A percentile compares a stretch with the other conserved stretches of the same genome.
Conservation (phyloP, 2,329 filamentous ascomycete species). For the Torrubiella hemipterigena region DNA sequence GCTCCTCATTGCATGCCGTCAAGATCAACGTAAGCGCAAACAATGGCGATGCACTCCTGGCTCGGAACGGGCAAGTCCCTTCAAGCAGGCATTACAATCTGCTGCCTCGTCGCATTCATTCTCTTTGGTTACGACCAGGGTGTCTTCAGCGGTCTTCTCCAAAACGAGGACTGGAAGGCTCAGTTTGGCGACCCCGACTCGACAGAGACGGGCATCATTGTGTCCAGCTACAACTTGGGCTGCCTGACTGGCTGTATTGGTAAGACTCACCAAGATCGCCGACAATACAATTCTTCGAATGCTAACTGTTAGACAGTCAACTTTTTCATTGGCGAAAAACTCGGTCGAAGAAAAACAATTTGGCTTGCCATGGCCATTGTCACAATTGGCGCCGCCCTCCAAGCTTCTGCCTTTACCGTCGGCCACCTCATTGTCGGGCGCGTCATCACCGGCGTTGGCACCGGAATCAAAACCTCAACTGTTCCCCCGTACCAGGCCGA, state of each 20-base stretch:
- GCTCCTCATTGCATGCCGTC: neutral
- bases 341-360: conserved; percentile 39
- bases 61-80: conserved; percentile 8
- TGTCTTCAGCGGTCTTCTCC: conserved; percentile 31
- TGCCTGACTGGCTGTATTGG: conserved; percentile 18
- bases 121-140: conserved; percentile 33
- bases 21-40: neutral
- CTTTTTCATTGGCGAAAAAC: conserved; percentile 36
- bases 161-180: conserved; percentile 27
- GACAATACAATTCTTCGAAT: neutral
- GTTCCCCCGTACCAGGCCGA: conserved; percentile 22
- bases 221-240: conserved; percentile 27
- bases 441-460: conserved; percentile 37
- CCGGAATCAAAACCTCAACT: conserved; percentile 24
- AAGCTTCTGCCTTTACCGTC: conserved; percentile 30
- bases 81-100: conserved; percentile 7
- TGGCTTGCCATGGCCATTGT: conserved; percentile 41
- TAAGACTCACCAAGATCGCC: neutral
- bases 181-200: conserved; percentile 23
- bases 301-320: conserved; percentile 18
- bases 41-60: neutral
- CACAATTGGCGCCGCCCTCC: conserved; percentile 45
- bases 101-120: conserved; percentile 13
- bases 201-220: conserved; percentile 26
- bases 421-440: conserved; percentile 35